A percentile compares a stretch with the other conserved stretches of the same genome.
Evolutionary conservation across 345 rosid genomes (phyloP).

Genomic region (Eucalyptus sp.): DNA sequence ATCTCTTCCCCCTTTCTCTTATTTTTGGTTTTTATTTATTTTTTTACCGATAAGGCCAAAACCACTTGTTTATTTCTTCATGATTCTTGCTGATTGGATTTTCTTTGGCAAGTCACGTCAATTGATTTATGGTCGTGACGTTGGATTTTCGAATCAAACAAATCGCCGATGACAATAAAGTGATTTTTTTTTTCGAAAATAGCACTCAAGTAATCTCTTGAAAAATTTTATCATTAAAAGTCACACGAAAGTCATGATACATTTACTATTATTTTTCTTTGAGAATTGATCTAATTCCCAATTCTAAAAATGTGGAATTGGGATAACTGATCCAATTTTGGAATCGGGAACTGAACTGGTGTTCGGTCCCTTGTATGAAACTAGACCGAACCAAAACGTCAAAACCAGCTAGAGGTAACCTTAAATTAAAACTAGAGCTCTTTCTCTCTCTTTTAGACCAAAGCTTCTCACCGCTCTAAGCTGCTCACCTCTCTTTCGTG

Average conservation of each 20-base stretch:
- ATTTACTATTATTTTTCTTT: background rate
- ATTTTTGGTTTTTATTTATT: background rate
- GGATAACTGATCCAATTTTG: accelerated
- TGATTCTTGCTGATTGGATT: background rate
- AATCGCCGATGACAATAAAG: background rate
- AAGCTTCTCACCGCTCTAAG: too few species aligned
- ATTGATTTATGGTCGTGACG: accelerated
- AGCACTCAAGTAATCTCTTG: background rate
- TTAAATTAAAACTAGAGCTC: background rate
- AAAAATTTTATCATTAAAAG: accelerated
- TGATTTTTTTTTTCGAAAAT: background rate
- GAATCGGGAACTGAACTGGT: accelerated
- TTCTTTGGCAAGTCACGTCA: background rate
- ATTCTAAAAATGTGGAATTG: background rate
- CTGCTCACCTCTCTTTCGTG: background rate
- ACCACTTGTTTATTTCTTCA: background rate
- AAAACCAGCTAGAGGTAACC: background rate
- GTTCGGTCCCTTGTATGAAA: accelerated
- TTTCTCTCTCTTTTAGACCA: background rate
- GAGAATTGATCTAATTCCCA: background rate
- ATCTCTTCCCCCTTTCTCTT: background rate
- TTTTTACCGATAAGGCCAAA: background rate
- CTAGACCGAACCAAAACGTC: accelerated
- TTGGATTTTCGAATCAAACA: background rate
- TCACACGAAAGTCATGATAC: accelerated